Base-by-base conservation (phyloP, 164 flowering plant species). In the Umbellularia californica region DNA sequence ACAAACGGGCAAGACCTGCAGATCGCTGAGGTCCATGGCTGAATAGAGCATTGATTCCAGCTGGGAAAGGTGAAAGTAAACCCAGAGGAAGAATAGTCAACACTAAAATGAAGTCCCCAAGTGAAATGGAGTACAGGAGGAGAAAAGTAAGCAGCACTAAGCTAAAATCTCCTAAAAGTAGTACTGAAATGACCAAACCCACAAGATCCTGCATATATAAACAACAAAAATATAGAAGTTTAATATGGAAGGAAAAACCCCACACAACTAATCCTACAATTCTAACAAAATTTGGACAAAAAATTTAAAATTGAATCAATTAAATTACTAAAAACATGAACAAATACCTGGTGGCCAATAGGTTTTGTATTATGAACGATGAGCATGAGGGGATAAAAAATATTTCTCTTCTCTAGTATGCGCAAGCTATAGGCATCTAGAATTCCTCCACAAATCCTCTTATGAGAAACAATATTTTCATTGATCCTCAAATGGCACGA, bases 311-410 rank as follows among this genome's bases (percentile, higher is more conserved):
- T 20, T 15, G n/a, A 14, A 55, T 55, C 5, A 55, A 55, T 15
- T 20, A 55, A 55, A 55, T 55, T 55, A 55, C 20, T 55, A 11
- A 15, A 20, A 55, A 20, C 60, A 55, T 55, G 60, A 55, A 55
- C 17, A 70, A n/a, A 13, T 83, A 96, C 99, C 97, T 96, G 98
- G 79, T 94, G 99, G 52, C 98, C 97, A 75, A 94, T 93, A 68
- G 99, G 99, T 82, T 87, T 96, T 19, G 97, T 90, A 78, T 94
- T 94, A 63, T 89, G 92, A 76, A 91, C 77, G 69, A 96, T 76
- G 74, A 91, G 89, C 75, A 97, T 91, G 81, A 90, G 81, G 51
- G 84, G 86, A 69, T 78, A 94, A 78, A 85, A 85, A 71, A 94
- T 76, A 74, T 88, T 87, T 79, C 84, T 90, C 85, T 85, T 91